These are phyloP conservation scores for Xylariaceae sp. DNA, from an alignment of 2,329 filamentous ascomycete genomes.

Conservation along the genomic window DNA sequence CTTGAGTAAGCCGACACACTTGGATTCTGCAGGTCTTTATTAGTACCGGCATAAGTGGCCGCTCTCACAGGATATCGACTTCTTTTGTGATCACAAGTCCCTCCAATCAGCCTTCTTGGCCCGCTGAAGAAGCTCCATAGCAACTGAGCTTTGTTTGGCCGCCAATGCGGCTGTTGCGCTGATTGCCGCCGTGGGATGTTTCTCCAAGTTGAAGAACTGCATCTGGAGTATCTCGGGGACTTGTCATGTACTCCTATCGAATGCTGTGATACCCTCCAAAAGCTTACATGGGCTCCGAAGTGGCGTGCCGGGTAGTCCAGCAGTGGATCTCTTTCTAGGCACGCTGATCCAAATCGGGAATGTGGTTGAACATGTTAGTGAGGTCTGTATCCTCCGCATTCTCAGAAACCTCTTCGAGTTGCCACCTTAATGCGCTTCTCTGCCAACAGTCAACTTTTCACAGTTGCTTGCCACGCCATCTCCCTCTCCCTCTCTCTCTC, in stretches of 20 bases:
- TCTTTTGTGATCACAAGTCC: slow-evolving; percentile 31
- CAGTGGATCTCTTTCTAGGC: slow-evolving; percentile 35
- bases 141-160: slow-evolving; percentile 6
- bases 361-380: slow-evolving; percentile 35
- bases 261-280: slow-evolving; percentile 34
- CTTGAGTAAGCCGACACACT: slow-evolving; percentile 27
- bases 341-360: slow-evolving; percentile 39
- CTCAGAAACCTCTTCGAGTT: slow-evolving; percentile 17
- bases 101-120: slow-evolving; percentile 29
- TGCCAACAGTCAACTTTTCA: slow-evolving; percentile 19
- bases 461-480: too few relatives aligned
- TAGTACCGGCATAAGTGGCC: slow-evolving; percentile 34
- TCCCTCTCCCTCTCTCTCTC: slow-evolving; percentile 18
- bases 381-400: slow-evolving; percentile 28
- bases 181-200: slow-evolving; percentile 21
- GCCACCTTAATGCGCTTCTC: slow-evolving; percentile 7
- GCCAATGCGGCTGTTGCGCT: slow-evolving; percentile 33
- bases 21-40: slow-evolving; percentile 28
- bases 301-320: slow-evolving; percentile 32
- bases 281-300: slow-evolving; percentile 32
- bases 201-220: slow-evolving; percentile 5
- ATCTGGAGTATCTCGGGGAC: slow-evolving; percentile 3
- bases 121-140: slow-evolving; percentile 9
- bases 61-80: slow-evolving; percentile 28
- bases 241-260: slow-evolving; percentile 16